Percentiles rank a stretch among this genome's conserved stretches.
phyloP scores from a whole-genome alignment of 106 monocot species.

The Vanilla planifolia region DNA sequence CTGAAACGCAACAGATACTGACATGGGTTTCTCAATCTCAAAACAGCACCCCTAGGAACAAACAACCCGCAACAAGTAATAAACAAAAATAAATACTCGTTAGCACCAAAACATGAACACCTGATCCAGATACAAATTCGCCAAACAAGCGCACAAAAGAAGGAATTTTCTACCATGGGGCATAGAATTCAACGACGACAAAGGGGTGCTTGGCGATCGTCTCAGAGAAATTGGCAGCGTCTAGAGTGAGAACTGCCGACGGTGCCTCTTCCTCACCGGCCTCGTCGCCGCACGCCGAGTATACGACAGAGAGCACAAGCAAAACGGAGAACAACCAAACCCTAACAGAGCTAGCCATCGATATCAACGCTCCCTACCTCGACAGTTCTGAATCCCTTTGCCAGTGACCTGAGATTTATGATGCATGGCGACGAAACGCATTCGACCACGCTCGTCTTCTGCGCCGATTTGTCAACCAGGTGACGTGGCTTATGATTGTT shows the following conservation, averaged over 20 bases:
- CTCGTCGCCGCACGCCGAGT: slow-evolving; percentile 22
- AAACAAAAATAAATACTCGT: background rate
- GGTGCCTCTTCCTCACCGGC: slow-evolving; percentile 1
- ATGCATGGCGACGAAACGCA: background rate
- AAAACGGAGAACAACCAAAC: slow-evolving; percentile 23
- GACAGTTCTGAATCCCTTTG: no score
- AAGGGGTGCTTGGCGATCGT: slow-evolving; percentile 59
- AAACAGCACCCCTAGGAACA: no score
- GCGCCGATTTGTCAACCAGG: no score
- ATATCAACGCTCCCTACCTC: background rate
- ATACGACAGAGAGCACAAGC: slow-evolving; percentile 6
- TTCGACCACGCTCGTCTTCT: no score
- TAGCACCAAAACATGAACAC: background rate
- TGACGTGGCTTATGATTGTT: no score
- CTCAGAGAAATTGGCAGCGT: slow-evolving; percentile 53
- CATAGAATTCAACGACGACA: slow-evolving; percentile 88
- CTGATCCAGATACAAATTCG: background rate
- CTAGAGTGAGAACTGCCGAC: slow-evolving; percentile 56
- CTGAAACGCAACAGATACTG: no score
- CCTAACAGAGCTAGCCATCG: slow-evolving; percentile 36
- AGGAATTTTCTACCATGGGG: slow-evolving; percentile 52
- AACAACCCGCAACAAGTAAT: background rate
- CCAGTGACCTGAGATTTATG: background rate
- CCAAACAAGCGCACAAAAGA: background rate
- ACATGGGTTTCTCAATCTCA: no score